Evolutionary conservation across 1,139 yeast genomes (phyloP), one percentile per base, ranked within the genome.

Genomic region (Magnusiomyces suaveolens): DNA sequence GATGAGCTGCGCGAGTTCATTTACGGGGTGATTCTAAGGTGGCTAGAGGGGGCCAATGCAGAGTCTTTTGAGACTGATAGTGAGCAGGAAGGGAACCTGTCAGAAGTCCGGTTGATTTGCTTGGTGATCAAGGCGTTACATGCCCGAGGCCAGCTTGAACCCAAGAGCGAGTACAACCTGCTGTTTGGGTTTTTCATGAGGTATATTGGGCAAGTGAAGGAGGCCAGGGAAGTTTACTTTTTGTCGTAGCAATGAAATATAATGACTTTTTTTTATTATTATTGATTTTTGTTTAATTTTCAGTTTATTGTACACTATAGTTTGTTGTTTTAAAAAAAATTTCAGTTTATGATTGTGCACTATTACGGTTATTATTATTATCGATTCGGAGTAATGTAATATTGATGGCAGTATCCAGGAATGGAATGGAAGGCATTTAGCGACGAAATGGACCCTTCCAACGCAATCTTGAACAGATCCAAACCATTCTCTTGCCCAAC

Each of bases 141-240:
- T 43, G 55, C 47, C 49, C 50, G 52, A 12, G 59, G 59, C 16
- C 26, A 56, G 16, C 54, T 64, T 24, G 54, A 39, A 29, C 66
- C 66, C 2, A 24, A 52, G 3, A 55, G 55, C 21, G 62, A 63
- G 46, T 64, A 60, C 54, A 56, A 54, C 18, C 53, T 63, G 53
- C 54, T 64, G 54, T 63, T 58, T 51, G 59, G 63, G 29, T 57
- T 63, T 47, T 63, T 65, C 51, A 53, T 64, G 47, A 57, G 59
- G 47, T 64, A 61, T 61, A 58, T 64, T n/a, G 66, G 65, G 2
- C 39, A 43, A 3, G 59, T 62, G 16, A 59, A 58, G 12, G 66
- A 64, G 49, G 67, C 67, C 2, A 51, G 60, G 23, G 57, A 60
- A 41, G 62, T 63, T 21, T 63, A 62, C 51, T 52, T 60, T 26